Evolutionary conservation across 805 yeast species (phyloP), one percentile per base, ranked within the genome.

Genomic region (Cephaloascus albidus): DNA sequence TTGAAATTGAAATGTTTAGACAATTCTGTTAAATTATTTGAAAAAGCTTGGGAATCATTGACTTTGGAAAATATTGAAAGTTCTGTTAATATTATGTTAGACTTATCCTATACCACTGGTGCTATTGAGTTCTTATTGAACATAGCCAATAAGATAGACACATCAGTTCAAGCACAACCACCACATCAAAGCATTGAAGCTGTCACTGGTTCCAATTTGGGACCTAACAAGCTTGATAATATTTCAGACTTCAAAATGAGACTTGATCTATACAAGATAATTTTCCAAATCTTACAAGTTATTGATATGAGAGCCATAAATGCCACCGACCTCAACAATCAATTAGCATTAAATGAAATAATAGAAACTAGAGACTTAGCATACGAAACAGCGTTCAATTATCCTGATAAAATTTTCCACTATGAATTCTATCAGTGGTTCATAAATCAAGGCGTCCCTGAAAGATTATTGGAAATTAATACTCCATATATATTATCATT

Each of bases 401-500:
- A 81, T 39, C 69, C 74, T 35, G 97, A 93, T 54, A 85, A 81
- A 51, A 57, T 78, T n/a, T 93, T 93, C 71, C 98, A 93, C 47
- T 87, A 81, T 60, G 85, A 85, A 46, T 74, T 93, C 46, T 93
- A 93, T 58, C 90, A 86, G 55, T 93, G 97, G 97, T 80, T 87
- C 49, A 81, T 87, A 27, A 61, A 70, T 35, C 85, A 85, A 52
- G 89, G 86, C 3, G 73, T 78, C 20, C 81, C 85, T 44, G 93
- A 83, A 40, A 76, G 85, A 44, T 63, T 93, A 35, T 66, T 90
- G 43, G 85, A 82, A 36, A 72, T 90, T 41, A 84, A 85, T 39
- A 86, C 97, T 0, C 85, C 89, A 10, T 90, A 68, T 51, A 76
- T 93, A 31, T 66, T 86, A 43, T 78, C 82, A 20, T 93, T 85